Evolutionary conservation across 2,329 filamentous ascomycete species (phyloP).

Genomic region (Hypoxylon sp.): DNA sequence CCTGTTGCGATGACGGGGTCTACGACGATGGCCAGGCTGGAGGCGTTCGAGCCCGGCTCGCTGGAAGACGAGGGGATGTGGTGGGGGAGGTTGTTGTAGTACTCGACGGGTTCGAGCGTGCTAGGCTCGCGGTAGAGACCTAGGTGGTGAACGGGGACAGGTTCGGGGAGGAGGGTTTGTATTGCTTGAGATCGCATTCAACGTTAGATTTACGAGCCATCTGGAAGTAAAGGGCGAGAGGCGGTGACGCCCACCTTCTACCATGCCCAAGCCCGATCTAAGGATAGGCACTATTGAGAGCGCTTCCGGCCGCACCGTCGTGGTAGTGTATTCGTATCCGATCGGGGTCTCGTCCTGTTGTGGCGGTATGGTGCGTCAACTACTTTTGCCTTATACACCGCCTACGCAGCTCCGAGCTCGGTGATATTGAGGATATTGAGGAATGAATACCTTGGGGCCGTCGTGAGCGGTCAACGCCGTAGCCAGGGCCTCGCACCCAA

Average conservation of each 20-base stretch:
- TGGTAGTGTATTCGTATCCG: conserved; percentile 78
- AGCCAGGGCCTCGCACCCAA: conserved; percentile 85
- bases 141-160: conserved; percentile 90
- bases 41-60: conserved; percentile 54
- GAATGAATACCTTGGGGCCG: conserved; percentile 71
- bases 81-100: conserved; percentile 96
- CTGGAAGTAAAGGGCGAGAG: neutral
- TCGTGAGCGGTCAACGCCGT: conserved; percentile 67
- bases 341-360: conserved; percentile 82
- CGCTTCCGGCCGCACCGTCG: conserved; percentile 70
- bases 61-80: conserved; percentile 61
- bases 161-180: conserved; percentile 81
- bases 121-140: conserved; percentile 93
- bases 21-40: conserved; percentile 80
- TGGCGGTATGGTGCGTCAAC: conserved; percentile 18
- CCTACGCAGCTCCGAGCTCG: neutral
- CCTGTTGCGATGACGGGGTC: conserved; percentile 96
- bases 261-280: conserved; percentile 91
- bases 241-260: conserved; percentile 71
- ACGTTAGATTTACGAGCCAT: conserved; percentile 10
- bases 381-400: neutral
- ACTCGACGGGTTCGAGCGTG: conserved; percentile 90
- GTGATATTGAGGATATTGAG: too few species aligned
- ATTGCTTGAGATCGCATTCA: conserved; percentile 66
- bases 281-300: conserved; percentile 92